Conservation (phyloP, 176 grass and related monocot genomes). For the Dendrocalamus sinicus region DNA sequence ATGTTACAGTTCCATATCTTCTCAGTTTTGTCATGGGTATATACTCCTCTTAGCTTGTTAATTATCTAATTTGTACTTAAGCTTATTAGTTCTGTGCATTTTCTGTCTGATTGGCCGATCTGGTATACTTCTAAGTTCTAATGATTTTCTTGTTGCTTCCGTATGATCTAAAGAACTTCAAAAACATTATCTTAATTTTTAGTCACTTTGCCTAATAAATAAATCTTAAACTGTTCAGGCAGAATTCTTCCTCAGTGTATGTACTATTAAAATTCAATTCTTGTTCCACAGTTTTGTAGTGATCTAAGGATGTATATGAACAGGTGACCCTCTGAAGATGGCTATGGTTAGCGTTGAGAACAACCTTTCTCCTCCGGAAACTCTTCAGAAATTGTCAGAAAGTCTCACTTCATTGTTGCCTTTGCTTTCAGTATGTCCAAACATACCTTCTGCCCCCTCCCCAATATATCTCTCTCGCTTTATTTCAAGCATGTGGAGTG, state of each 20-base stretch:
- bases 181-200: background rate
- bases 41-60: slow-evolving; percentile 26
- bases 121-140: background rate
- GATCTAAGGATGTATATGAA: slow-evolving; percentile 28
- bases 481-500: background rate
- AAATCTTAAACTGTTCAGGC: background rate
- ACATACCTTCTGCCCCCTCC: background rate
- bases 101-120: background rate
- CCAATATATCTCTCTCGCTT: background rate
- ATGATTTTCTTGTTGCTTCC: background rate
- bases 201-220: background rate
- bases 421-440: slow-evolving; percentile 73
- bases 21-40: slow-evolving; percentile 93
- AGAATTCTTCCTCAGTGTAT: background rate
- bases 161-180: background rate
- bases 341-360: slow-evolving; percentile 69
- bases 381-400: slow-evolving; percentile 70
- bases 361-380: slow-evolving; percentile 65
- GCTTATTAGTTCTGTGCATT: background rate
- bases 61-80: background rate
- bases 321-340: slow-evolving; percentile 92
- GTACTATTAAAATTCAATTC: slow-evolving; percentile 7
- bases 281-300: background rate
- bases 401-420: slow-evolving; percentile 83
- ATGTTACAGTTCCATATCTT: slow-evolving; percentile 76